Conservation (phyloP, 208 protist genomes). For the Leishmania tarentolae region DNA sequence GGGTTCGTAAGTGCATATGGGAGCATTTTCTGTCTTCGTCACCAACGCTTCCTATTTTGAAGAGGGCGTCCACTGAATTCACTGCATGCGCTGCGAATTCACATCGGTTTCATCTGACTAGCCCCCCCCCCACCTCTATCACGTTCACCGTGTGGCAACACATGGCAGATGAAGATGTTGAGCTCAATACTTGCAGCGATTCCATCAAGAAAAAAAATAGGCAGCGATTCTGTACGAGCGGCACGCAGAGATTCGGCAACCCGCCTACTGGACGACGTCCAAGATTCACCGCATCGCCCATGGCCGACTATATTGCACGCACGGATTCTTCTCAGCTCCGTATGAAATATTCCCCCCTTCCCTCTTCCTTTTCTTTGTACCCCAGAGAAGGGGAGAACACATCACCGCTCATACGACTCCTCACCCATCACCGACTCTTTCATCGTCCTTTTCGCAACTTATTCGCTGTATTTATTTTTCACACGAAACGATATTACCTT, state of each 20-base stretch:
- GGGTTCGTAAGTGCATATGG: neutral
- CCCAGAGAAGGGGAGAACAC: neutral
- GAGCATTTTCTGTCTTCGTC: neutral
- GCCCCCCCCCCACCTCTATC: neutral
- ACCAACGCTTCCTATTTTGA: neutral
- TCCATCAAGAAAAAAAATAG: neutral
- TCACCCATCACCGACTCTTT: neutral
- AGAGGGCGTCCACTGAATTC: neutral
- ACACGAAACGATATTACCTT: neutral
- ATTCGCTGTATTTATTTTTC: slow-evolving; percentile 2
- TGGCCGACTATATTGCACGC: neutral
- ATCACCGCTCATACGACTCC: neutral
- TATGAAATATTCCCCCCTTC: neutral
- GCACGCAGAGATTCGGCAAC: neutral
- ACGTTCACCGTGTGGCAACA: neutral
- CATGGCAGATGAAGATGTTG: neutral
- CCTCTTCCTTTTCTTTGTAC: neutral
- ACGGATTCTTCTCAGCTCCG: neutral
- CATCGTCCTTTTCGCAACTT: neutral
- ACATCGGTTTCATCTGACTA: neutral
- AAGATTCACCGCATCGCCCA: neutral
- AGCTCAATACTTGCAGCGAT: neutral
- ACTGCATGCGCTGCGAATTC: neutral
- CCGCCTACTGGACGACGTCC: neutral
- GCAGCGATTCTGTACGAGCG: neutral